phyloP scores from a whole-genome alignment of 768 basidiomycete genomes.

The Hortiboletus campestris region DNA sequence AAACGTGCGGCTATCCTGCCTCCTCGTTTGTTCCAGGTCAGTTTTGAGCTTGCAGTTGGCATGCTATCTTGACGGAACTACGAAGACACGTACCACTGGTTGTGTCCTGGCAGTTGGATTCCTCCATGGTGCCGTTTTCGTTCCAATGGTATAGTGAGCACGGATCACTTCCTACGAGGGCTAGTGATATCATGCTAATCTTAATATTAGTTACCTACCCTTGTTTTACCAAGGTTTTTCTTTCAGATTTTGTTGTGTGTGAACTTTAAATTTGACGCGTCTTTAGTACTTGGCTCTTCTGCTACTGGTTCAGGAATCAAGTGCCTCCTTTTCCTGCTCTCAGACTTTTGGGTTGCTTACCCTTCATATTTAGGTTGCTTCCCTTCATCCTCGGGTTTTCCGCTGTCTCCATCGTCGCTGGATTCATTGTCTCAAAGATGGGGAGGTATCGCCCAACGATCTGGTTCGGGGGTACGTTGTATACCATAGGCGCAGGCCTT shows the following conservation, averaged over 20 bases:
- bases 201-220: constrained; percentile 52
- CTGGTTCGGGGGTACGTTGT: constrained; percentile 59
- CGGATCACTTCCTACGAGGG: too few species aligned
- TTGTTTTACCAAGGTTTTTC: constrained; percentile 59
- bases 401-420: constrained; percentile 47
- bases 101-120: constrained; percentile 57
- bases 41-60: neutral
- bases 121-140: constrained; percentile 62
- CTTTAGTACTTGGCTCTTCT: constrained; percentile 59
- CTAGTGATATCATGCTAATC: neutral
- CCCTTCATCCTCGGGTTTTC: constrained; percentile 65
- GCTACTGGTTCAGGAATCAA: constrained; percentile 67
- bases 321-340: constrained; percentile 45
- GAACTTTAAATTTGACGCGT: neutral
- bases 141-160: constrained; percentile 38
- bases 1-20: constrained; percentile 68
- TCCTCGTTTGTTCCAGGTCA: constrained; percentile 69
- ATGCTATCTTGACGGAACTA: neutral
- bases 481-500: constrained; percentile 65
- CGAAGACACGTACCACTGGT: constrained; percentile 65
- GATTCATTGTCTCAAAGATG: constrained; percentile 55
- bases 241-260: neutral
- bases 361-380: constrained; percentile 51
- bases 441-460: constrained; percentile 59
- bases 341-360: neutral